Base-by-base conservation (phyloP, 1,139 yeast species). In the Hyphopichia wangnamkhiaoensis region DNA sequence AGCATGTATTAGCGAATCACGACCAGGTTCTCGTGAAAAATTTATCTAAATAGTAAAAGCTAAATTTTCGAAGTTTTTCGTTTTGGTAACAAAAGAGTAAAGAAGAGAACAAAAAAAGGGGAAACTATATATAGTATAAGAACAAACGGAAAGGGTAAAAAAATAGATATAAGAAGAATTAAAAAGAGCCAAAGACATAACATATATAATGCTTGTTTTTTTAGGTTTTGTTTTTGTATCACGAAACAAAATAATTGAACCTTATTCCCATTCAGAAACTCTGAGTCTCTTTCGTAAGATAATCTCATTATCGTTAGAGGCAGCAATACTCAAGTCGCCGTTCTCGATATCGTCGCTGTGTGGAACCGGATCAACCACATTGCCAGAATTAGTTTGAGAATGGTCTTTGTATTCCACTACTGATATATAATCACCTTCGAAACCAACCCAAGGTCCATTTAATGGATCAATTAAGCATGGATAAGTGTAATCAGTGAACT, bases 381-480 rank as follows among this genome's bases (percentile, higher is more conserved):
- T n/a, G n/a, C n/a, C n/a, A n/a, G n/a, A n/a, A n/a, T n/a, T n/a
- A n/a, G n/a, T n/a, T n/a, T n/a, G n/a, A 16, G 23, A 26, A 18
- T 26, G n/a, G 31, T 37, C 37, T 20, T 54, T 53, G 43, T 54
- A 61, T 33, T 67, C 65, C 10, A 72, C 56, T 61, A 71, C 60
- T 27, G 76, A 70, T 4, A 77, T 65, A 39, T 61, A 63, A 45
- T 79, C 79, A 0, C 82, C 82, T 19, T 71, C 73, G 47, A 79
- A 79, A 9, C 82, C 83, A 13, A 77, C 61, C 76, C 82, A 73
- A 6, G 83, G 80, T 0, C 83, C 84, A 46, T 77, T 67, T 39
- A 77, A 55, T 6, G 75, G 71, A 43, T 76, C 78, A 2, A 57
- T 55, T 33, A 79, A 53, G 39, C 61, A 61, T 0, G 84, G 84